Conservation (phyloP, 345 rosid genomes). For the Viola odorata region DNA sequence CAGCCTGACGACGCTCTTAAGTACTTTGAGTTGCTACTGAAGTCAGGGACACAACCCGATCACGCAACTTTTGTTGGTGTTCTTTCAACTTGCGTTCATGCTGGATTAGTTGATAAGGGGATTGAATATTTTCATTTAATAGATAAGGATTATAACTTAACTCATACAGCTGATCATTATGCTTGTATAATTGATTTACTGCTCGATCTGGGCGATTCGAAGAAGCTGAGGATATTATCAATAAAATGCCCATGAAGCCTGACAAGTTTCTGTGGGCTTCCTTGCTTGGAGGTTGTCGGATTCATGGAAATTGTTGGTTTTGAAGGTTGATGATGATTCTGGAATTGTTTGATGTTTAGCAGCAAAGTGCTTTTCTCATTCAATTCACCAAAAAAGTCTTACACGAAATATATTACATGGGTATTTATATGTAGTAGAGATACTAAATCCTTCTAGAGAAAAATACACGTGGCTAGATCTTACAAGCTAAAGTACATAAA, state of each 20-base stretch:
- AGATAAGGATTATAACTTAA: constrained; percentile 46
- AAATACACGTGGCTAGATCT: no score
- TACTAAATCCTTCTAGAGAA: no score
- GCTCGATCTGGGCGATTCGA: constrained; percentile 61
- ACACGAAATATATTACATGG: no score
- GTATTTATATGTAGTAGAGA: no score
- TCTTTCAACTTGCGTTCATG: constrained; percentile 80
- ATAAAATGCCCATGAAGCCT: constrained; percentile 65
- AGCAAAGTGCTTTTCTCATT: no score
- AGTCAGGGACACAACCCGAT: constrained; percentile 69
- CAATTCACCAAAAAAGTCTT: no score
- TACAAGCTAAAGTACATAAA: no score
- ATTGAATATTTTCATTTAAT: constrained; percentile 60
- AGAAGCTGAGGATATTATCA: constrained; percentile 50
- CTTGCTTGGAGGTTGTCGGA: constrained; percentile 79
- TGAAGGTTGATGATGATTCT: no score
- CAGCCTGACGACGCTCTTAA: constrained; percentile 49
- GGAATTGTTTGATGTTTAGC: no score
- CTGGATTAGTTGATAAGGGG: constrained; percentile 76
- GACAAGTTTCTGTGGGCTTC: constrained; percentile 89
- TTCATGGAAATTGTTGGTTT: no score
- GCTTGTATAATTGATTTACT: constrained; percentile 77
- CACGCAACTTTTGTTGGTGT: constrained; percentile 74
- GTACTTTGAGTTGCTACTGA: constrained; percentile 56
- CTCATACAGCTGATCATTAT: constrained; percentile 72